Evolutionary conservation across 2,329 filamentous ascomycete species (phyloP).

Genomic region (Lizonia empirigonia): DNA sequence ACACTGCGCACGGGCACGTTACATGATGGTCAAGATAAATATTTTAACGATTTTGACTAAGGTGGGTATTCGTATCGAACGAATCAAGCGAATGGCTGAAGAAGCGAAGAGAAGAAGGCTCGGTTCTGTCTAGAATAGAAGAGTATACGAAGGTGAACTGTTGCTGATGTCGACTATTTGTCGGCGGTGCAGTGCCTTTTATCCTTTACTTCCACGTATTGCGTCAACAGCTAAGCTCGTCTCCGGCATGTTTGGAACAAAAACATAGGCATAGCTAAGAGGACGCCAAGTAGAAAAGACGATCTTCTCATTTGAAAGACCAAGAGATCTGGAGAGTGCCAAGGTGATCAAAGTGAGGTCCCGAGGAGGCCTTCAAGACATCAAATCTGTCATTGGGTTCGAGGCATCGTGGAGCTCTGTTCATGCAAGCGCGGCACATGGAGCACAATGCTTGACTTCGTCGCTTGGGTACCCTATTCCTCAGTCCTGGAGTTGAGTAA

Average conservation of each 20-base stretch:
- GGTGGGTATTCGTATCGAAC: not conserved
- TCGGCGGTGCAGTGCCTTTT: conserved; percentile 1
- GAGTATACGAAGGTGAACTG: not conserved
- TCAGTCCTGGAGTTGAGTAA: not conserved
- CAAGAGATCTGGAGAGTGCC: conserved; percentile 5
- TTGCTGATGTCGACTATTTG: conserved; percentile 1
- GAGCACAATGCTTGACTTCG: not conserved
- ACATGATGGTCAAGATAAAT: conserved; percentile 24
- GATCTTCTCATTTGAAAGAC: not conserved
- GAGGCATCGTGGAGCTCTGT: not conserved
- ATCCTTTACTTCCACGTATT: not conserved
- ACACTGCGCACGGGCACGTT: no score
- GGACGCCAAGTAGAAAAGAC: not conserved
- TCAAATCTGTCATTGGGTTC: conserved; percentile 1
- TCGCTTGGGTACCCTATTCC: not conserved
- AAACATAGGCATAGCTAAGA: conserved; percentile 2
- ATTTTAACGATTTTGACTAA: not conserved
- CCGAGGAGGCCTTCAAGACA: not conserved
- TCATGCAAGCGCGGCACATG: not conserved
- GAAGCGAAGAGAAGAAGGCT: conserved; percentile 1
- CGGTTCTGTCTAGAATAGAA: not conserved
- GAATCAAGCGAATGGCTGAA: conserved; percentile 4
- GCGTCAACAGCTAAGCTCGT: not conserved
- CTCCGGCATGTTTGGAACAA: not conserved
- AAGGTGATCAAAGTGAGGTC: not conserved